Evolutionary conservation across 23 red algal genomes (phyloP).

Genomic region (Chondrus crispus): DNA sequence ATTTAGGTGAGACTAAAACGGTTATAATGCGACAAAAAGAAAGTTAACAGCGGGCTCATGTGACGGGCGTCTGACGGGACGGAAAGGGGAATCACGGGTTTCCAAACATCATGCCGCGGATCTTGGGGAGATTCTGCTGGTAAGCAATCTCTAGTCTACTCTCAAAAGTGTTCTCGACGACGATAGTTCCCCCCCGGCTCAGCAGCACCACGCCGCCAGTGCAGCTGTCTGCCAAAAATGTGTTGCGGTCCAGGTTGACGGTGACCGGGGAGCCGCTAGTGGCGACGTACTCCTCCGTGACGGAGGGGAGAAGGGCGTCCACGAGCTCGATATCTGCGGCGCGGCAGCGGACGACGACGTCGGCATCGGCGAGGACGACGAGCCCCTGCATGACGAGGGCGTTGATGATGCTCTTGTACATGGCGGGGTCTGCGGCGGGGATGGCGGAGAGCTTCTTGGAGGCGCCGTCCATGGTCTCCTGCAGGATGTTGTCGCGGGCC

Average conservation of each 20-base stretch:
- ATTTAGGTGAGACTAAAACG: neutral
- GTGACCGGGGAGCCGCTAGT: conserved; percentile 35
- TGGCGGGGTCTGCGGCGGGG: neutral
- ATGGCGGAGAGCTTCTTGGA: conserved; percentile 47
- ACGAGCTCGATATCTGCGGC: conserved; percentile 61
- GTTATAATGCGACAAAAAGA: neutral
- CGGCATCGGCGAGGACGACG: conserved; percentile 51
- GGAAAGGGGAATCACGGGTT: conserved; percentile 27
- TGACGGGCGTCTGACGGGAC: too few species aligned
- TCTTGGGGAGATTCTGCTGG: conserved; percentile 88
- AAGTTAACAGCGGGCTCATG: too few species aligned
- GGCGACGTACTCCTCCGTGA: conserved; percentile 42
- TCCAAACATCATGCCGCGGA: conserved; percentile 83
- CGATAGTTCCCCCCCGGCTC: conserved; percentile 82
- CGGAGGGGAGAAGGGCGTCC: conserved; percentile 34
- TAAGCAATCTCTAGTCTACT: conserved; percentile 97
- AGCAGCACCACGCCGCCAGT: conserved; percentile 85
- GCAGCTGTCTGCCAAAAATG: conserved; percentile 48
- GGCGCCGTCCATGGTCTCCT: conserved; percentile 72
- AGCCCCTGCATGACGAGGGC: conserved; percentile 75
- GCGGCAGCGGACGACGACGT: conserved; percentile 67
- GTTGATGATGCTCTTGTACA: conserved; percentile 60
- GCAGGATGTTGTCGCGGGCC: conserved; percentile 64
- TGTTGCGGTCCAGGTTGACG: conserved; percentile 51
- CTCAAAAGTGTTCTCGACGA: conserved; percentile 95